Evolutionary conservation across 192 early-diverging fungal genomes (phyloP).

Genomic region (Podochytrium sp.): DNA sequence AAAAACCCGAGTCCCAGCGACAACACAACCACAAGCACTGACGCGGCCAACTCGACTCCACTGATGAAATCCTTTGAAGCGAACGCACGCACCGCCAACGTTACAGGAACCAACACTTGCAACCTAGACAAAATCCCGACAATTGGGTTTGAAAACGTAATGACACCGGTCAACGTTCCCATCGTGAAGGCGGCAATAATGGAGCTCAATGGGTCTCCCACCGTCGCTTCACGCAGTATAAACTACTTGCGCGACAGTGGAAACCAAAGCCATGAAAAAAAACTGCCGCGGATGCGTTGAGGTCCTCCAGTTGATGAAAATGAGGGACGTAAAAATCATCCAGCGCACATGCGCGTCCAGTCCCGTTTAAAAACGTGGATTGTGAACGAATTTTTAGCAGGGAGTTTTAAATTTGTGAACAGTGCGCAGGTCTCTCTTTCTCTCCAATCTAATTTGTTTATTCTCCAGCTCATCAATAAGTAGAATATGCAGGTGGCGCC

Average conservation of each 20-base stretch:
- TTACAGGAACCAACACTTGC: slow-evolving; percentile 36
- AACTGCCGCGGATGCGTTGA: slow-evolving; percentile 43
- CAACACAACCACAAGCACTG: slow-evolving; percentile 33
- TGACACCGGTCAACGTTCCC: slow-evolving; percentile 28
- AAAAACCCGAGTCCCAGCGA: slow-evolving; percentile 40
- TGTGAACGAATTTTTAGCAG: too few species aligned
- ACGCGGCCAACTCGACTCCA: slow-evolving; percentile 26
- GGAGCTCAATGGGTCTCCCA: slow-evolving; percentile 19
- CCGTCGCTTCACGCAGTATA: not conserved
- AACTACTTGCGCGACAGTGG: slow-evolving; percentile 21
- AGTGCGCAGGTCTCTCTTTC: too few species aligned
- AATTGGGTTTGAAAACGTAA: slow-evolving; percentile 34
- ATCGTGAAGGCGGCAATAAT: slow-evolving; percentile 35
- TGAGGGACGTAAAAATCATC: slow-evolving; percentile 34
- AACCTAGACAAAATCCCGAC: slow-evolving; percentile 35
- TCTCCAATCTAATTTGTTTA: too few species aligned
- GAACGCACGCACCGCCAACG: slow-evolving; percentile 35
- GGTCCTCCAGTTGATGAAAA: too few species aligned
- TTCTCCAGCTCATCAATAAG: too few species aligned
- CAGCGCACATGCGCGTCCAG: not conserved
- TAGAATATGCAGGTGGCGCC: too few species aligned
- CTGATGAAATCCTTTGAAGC: slow-evolving; percentile 6
- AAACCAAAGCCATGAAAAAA: slow-evolving; percentile 37
- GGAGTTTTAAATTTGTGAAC: too few species aligned
- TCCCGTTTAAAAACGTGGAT: too few species aligned